Evolutionary conservation across 768 basidiomycete genomes (phyloP), one percentile per base, ranked within the genome.

Genomic region (Xerocomellus dryophilus): DNA sequence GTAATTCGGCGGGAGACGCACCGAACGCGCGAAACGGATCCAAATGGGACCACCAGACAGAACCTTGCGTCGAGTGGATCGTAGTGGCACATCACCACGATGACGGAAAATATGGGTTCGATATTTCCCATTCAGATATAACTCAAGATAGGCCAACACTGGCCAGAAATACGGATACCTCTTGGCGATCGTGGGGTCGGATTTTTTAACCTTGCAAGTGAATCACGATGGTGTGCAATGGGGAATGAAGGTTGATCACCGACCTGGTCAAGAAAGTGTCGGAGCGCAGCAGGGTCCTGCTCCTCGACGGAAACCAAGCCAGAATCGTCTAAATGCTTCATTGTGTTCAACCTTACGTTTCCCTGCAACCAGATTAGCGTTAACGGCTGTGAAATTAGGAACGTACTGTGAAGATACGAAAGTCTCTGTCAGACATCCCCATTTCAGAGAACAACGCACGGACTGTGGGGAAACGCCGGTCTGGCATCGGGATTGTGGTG

Each of bases 131-230:
- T 1, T 1, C 1, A 65, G 25, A 35, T 66, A 55, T 15, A 53
- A 21, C 11, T 56, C 56, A 6, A 54, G 35, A 55, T 64, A 64
- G 35, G 51, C 57, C 25, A 61, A 10, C 6, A 61, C 53, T 2
- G 54, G 51, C 61, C 64, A 65, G 0, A 44, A 41, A 25, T 58
- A 49, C 0, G 60, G 52, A 17, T 64, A 66, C 47, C 38, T 57
- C 49, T 36, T 48, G 11, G 51, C 25, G 27, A 66, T 23, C 7
- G 23, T 52, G 10, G 53, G 56, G 6, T 66, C 23, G 8, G 12
- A 14, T 20, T 34, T 51, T 45, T 57, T 64, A 2, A 61, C 25
- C 62, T 62, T 51, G 17, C 17, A 18, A 21, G 4, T 12, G 21
- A 25, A 25, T 51, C n/a, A 49, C 10, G 5, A 52, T 36, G 38